Evolutionary conservation across 352 stramenopile species (phyloP).

Genomic region (Blastocystis sp.): DNA sequence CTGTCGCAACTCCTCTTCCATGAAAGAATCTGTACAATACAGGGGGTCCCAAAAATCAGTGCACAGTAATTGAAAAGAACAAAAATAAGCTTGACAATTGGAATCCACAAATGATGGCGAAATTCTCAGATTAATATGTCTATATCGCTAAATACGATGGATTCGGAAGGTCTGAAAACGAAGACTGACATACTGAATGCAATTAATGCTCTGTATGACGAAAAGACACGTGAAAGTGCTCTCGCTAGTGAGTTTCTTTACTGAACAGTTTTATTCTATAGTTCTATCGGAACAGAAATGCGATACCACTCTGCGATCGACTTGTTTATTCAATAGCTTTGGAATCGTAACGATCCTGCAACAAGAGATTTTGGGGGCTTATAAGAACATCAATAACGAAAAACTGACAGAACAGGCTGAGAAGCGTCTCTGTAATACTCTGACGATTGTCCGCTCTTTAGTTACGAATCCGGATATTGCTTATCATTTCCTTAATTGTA

Average conservation of each 20-base stretch:
- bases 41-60: not conserved
- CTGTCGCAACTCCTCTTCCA: conserved; percentile 42
- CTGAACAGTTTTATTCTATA: not conserved
- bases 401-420: not conserved
- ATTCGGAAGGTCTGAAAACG: not conserved
- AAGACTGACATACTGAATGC: not conserved
- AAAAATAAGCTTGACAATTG: no score
- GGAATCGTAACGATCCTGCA: conserved; percentile 56
- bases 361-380: conserved; percentile 16
- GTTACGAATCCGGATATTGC: conserved; percentile 10
- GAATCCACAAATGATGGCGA: no score
- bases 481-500: not conserved
- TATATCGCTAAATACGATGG: not conserved
- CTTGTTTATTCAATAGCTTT: conserved; percentile 49
- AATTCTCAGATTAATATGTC: no score
- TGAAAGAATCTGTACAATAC: not conserved
- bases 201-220: conserved; percentile 43
- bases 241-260: not conserved
- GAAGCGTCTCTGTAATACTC: conserved; percentile 29
- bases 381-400: conserved; percentile 33
- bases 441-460: conserved; percentile 45
- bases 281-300: conserved; percentile 43
- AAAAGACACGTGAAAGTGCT: conserved; percentile 28
- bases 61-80: no score
- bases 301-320: not conserved